These are phyloP conservation scores for Guadua angustifolia DNA, from an alignment of 176 grass and related monocot genomes.

Conservation along the genomic window DNA sequence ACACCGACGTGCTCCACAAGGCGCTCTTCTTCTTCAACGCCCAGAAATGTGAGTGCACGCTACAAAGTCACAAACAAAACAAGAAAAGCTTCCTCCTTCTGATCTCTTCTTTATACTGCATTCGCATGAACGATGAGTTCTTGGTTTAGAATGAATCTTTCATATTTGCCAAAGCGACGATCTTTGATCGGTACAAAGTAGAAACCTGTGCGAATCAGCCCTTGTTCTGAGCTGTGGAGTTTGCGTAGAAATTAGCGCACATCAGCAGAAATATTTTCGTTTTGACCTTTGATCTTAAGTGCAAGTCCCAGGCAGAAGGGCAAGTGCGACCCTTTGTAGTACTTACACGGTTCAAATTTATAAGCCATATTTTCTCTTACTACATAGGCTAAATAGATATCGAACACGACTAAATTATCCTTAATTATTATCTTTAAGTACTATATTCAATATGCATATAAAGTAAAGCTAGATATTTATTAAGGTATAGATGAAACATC, in stretches of 20 bases:
- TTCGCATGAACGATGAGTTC: background rate
- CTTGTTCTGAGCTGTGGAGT: background rate
- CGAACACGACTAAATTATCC: too few species aligned
- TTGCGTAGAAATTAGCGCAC: background rate
- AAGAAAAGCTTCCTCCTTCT: background rate
- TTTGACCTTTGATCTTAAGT: constrained; percentile 4
- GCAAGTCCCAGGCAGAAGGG: background rate
- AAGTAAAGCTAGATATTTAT: too few species aligned
- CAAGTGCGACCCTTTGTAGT: background rate
- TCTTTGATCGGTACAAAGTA: too few species aligned
- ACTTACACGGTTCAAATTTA: too few species aligned
- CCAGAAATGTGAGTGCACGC: too few species aligned
- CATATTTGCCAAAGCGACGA: too few species aligned
- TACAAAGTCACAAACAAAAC: background rate
- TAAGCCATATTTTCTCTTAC: too few species aligned
- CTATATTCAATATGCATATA: too few species aligned
- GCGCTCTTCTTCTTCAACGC: too few species aligned
- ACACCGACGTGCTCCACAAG: constrained; percentile 59
- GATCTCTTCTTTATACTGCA: background rate
- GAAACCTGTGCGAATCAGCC: background rate
- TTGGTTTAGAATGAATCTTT: background rate
- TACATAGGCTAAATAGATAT: too few species aligned
- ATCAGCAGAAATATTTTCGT: background rate
- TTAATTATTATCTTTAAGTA: too few species aligned
- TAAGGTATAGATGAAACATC: too few species aligned